Base-by-base conservation (phyloP, 2,329 filamentous ascomycete species). In the Emmonsiellopsis sp. region DNA sequence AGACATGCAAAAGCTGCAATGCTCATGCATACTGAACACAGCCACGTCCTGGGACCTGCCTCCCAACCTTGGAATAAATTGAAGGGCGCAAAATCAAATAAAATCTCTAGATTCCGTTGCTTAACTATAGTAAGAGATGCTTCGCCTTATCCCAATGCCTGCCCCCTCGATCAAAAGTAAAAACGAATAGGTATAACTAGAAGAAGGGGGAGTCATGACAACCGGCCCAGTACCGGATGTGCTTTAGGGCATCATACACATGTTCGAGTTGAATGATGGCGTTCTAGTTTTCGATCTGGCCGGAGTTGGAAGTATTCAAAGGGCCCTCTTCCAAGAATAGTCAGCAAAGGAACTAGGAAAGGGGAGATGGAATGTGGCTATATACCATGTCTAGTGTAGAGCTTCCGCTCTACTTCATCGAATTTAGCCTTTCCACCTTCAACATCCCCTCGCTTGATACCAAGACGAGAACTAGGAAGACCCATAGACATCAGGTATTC, bases 401-500 rank as follows among this genome's bases (percentile, higher is more conserved):
- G 58, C 56, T 69, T 71, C 49, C 67, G 62, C 59, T 74, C 68
- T 33, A 65, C 60, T 42, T 69, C 68, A 53, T 70, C 69, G 34
- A 72, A 65, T 40, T 74, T 71, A 5, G 76, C 74, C 53, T 71
- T 71, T 2, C 82, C 82, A 48, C 63, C 73, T 69, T 83, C 79
- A 6, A 85, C 81, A 17, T 85, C 79, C 60, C 75, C 73, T 55
- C 82, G 71, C 2, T 76, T 78, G 55, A 84, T 65, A 11, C 63
- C 66, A 51, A 82, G 71, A 66, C 82, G 81, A 53, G 69, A 72
- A 72, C 77, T 80, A 53, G 73, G 72, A 75, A 60, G 58, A 13
- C 82, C 82, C 82, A 85, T 85, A 42, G 78, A 81, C 27, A 74
- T 74, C 21, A 85, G 69, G 63, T 77, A 85, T 2, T 67, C 58